These are phyloP conservation scores for Beauveria bassiana DNA, from an alignment of 2,329 filamentous ascomycete species.

Conservation along the genomic window DNA sequence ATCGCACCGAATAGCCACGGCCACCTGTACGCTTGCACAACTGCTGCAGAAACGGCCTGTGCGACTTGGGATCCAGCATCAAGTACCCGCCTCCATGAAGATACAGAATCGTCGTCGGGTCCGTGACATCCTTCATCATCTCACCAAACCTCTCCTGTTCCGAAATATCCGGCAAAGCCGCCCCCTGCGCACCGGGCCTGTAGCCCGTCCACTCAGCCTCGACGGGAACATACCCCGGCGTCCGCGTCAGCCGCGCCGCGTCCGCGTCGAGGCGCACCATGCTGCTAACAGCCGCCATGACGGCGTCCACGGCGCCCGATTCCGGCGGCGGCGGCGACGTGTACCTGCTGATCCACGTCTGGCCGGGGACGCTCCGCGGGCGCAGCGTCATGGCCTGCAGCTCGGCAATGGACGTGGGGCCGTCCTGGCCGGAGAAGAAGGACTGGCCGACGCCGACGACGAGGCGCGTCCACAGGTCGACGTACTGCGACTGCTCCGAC, in stretches of 20 bases:
- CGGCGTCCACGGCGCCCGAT: constrained; percentile 45
- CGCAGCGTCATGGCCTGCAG: constrained; percentile 55
- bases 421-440: constrained; percentile 40
- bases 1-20: constrained; percentile 63
- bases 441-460: constrained; percentile 64
- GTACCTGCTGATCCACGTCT: constrained; percentile 73
- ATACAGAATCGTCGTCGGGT: constrained; percentile 59
- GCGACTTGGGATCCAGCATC: constrained; percentile 61
- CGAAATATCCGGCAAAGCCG: constrained; percentile 45
- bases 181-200: constrained; percentile 43
- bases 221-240: constrained; percentile 48
- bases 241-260: constrained; percentile 13
- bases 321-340: constrained; percentile 52
- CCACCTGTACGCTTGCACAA: constrained; percentile 61
- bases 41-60: constrained; percentile 50
- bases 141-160: constrained; percentile 58
- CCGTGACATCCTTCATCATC: constrained; percentile 60
- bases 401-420: constrained; percentile 46
- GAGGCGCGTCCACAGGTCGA: constrained; percentile 70
- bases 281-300: constrained; percentile 46
- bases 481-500: constrained; percentile 65
- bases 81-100: constrained; percentile 72
- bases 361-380: constrained; percentile 65
- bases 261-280: constrained; percentile 16
- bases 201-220: constrained; percentile 74